Base-by-base conservation (phyloP, 2,329 filamentous ascomycete genomes). In the Hawksworthiomyces lignivorus region DNA sequence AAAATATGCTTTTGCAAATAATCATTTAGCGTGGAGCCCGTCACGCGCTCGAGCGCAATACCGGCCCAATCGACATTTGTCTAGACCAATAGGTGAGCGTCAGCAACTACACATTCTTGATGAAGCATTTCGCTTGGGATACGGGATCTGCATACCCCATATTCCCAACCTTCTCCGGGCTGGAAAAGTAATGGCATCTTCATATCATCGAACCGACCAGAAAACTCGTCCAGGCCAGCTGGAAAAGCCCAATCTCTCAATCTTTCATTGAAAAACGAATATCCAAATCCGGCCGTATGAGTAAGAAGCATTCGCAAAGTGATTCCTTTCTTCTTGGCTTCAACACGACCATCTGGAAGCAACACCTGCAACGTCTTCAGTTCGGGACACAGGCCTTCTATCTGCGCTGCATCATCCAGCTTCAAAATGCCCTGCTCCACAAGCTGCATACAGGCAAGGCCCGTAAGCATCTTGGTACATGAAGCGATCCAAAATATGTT, bases 401-500 rank as follows among this genome's bases (percentile, higher is more conserved):
- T 55, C 39, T 69, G 61, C 0, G 61, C 58, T 0, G 57, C 59
- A 44, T 75, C 67, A 38, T 78, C 74, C 0, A 78, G 57, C 1
- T 49, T 57, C 15, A 77, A 49, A 8, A 54, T 48, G 0, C 69
- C 72, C 39, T 65, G 58, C 51, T 79, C 75, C 2, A 78, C 73
- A 1, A 75, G 64, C 53, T 79, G 74, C 70, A 80, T 75, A 35
- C 62, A 67, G 1, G 72, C 70, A 12, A 77, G 56, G 0, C 64
- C 71, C 0, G 64, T 60, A 11, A 78, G 57, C 61, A 76, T 62
- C 57, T 79, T 79, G 14, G 75, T 76, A 52, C 70, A 75, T 0
- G 72, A 75, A 0, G 74, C 74, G 5, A 78, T 62, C 71, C 70
- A 77, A 53, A 80, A 84, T 1, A 77, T 61, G 8, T 65, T 76